phyloP scores from a whole-genome alignment of 345 rosid genomes.

The Isatis tinctoria region DNA sequence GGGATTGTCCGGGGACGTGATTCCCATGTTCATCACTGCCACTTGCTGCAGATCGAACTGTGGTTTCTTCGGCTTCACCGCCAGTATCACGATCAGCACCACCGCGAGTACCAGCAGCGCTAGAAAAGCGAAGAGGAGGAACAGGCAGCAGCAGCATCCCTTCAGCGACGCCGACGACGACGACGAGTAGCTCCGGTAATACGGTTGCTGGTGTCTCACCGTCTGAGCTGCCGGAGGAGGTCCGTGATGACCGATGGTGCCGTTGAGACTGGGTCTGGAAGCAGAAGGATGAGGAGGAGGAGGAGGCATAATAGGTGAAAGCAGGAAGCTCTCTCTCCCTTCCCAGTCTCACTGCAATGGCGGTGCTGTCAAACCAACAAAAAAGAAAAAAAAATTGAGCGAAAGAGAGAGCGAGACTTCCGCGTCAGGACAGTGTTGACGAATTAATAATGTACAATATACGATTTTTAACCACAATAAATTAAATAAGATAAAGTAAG shows the following conservation, averaged over 20 bases:
- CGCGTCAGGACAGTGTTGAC: slow-evolving; percentile 21
- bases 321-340: slow-evolving; percentile 26
- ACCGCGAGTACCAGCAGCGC: slow-evolving; percentile 69
- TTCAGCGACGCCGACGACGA: slow-evolving; percentile 79
- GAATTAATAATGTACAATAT: slow-evolving; percentile 8
- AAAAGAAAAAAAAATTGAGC: neutral
- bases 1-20: slow-evolving; percentile 40
- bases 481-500: neutral
- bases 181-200: slow-evolving; percentile 45
- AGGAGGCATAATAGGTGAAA: slow-evolving; percentile 15
- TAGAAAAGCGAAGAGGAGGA: slow-evolving; percentile 81
- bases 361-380: neutral
- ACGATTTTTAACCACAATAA: slow-evolving; percentile 9
- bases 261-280: slow-evolving; percentile 16
- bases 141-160: slow-evolving; percentile 98
- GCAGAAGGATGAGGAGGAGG: slow-evolving; percentile 21
- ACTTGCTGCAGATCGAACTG: slow-evolving; percentile 99
- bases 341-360: slow-evolving; percentile 21
- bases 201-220: slow-evolving; percentile 35
- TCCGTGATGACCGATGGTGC: slow-evolving; percentile 14
- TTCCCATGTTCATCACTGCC: slow-evolving; percentile 87
- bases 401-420: slow-evolving; percentile 16
- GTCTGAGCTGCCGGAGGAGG: slow-evolving; percentile 16
- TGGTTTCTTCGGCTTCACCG: slow-evolving; percentile 94
- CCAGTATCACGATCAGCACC: slow-evolving; percentile 70